Conservation (phyloP, 75 land plant genomes). For the Cryptomeria japonica region DNA sequence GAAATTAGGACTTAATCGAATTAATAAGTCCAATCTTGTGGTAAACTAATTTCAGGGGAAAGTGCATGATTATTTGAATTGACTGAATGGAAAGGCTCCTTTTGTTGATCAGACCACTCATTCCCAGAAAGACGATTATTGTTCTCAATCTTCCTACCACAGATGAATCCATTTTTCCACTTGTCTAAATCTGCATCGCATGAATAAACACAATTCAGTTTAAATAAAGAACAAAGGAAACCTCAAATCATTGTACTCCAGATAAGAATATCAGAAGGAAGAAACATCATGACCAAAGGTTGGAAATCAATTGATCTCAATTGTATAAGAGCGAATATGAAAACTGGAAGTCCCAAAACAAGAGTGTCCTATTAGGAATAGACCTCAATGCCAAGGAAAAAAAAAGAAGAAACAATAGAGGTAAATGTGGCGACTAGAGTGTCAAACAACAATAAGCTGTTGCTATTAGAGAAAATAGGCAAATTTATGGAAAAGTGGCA, state of each 20-base stretch:
- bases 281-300: neutral
- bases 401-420: neutral
- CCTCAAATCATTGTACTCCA: neutral
- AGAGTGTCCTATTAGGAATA: neutral
- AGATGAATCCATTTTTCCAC: neutral
- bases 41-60: constrained; percentile 7
- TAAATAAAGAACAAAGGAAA: neutral
- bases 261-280: neutral
- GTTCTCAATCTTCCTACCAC: neutral
- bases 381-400: neutral
- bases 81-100: neutral
- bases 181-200: neutral
- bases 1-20: neutral
- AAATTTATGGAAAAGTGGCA: neutral
- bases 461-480: neutral
- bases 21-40: constrained; percentile 11
- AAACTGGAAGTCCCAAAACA: neutral
- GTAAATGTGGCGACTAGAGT: neutral
- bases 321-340: neutral
- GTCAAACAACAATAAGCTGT: neutral
- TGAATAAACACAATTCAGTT: neutral
- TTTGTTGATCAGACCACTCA: neutral
- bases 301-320: neutral
- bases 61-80: neutral
- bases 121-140: neutral